phyloP scores from a whole-genome alignment of 2,329 filamentous ascomycete genomes.

The Pseudopithomyces chartarum region DNA sequence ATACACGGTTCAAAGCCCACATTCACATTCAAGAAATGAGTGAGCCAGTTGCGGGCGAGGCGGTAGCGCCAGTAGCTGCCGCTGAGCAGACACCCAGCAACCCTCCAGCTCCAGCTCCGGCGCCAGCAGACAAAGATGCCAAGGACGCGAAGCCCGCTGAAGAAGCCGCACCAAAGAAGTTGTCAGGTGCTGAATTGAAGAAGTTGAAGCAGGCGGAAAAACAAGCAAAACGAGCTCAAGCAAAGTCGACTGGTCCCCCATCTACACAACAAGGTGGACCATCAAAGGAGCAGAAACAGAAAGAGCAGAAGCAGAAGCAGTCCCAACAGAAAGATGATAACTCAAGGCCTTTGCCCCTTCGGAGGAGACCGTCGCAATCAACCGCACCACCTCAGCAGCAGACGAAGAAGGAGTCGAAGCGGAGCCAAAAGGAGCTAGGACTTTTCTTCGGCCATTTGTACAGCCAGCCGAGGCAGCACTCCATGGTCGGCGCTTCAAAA shows the following conservation, averaged over 20 bases:
- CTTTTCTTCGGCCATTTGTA: conserved; percentile 75
- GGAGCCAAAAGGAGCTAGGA: conserved; percentile 64
- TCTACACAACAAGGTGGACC: conserved; percentile 41
- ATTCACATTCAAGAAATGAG: conserved; percentile 26
- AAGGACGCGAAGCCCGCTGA: conserved; percentile 26
- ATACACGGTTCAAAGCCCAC: background rate
- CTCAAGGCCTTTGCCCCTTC: conserved; percentile 36
- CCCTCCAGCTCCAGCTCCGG: conserved; percentile 8
- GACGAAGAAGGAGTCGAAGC: conserved; percentile 40
- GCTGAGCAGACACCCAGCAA: conserved; percentile 17
- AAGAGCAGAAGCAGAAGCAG: conserved; percentile 43
- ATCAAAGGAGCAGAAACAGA: conserved; percentile 40
- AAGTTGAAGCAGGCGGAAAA: conserved; percentile 91
- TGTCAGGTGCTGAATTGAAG: conserved; percentile 81
- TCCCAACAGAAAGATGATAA: conserved; percentile 39
- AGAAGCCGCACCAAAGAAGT: conserved; percentile 53
- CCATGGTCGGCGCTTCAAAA: conserved; percentile 64
- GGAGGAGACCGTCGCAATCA: conserved; percentile 39
- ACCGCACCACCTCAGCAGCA: conserved; percentile 35
- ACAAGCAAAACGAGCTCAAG: conserved; percentile 76
- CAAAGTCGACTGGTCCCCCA: conserved; percentile 56
- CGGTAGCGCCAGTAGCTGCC: conserved; percentile 16
- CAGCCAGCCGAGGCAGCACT: conserved; percentile 72
- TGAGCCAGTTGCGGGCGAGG: conserved; percentile 24
- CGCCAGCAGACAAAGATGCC: conserved; percentile 24